phyloP scores from a whole-genome alignment of 495 filamentous ascomycete species.

The Mytilinidion resinicola region DNA sequence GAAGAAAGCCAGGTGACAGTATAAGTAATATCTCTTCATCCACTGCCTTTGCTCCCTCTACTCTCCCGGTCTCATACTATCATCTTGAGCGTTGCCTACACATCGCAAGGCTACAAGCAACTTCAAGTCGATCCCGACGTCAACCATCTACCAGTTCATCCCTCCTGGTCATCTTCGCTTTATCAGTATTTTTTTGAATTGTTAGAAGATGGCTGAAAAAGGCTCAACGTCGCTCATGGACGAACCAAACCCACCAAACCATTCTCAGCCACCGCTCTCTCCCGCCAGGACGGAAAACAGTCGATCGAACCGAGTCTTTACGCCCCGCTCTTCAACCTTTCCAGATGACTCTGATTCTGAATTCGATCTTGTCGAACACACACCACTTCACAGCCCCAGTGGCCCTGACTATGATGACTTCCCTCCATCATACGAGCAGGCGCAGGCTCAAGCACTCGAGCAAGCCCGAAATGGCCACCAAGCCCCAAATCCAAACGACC shows the following conservation, averaged over 20 bases:
- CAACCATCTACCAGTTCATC: no score
- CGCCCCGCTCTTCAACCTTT: constrained; percentile 21
- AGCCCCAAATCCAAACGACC: constrained; percentile 7
- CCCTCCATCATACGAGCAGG: constrained; percentile 26
- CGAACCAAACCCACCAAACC: not conserved
- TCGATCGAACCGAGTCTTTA: constrained; percentile 12
- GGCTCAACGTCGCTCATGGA: not conserved
- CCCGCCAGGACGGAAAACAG: not conserved
- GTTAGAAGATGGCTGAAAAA: constrained; percentile 2
- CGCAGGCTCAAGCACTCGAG: constrained; percentile 17
- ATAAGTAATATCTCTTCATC: no score
- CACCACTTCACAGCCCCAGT: constrained; percentile 17
- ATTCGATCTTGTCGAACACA: constrained; percentile 16
- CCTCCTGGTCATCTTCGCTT: no score
- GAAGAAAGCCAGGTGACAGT: no score
- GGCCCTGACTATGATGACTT: constrained; percentile 25
- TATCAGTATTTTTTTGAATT: no score
- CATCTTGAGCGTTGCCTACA: no score
- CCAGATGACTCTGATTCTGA: constrained; percentile 22
- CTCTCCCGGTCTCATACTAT: no score
- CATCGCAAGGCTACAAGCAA: no score
- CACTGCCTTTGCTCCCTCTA: no score
- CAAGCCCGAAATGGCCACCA: constrained; percentile 9
- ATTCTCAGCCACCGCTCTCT: not conserved
- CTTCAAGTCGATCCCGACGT: no score